Percentiles rank a stretch among this genome's conserved stretches.
These are phyloP conservation scores for Fusarium citri DNA, from an alignment of 2,329 filamentous ascomycete genomes.

Conservation along the genomic window DNA sequence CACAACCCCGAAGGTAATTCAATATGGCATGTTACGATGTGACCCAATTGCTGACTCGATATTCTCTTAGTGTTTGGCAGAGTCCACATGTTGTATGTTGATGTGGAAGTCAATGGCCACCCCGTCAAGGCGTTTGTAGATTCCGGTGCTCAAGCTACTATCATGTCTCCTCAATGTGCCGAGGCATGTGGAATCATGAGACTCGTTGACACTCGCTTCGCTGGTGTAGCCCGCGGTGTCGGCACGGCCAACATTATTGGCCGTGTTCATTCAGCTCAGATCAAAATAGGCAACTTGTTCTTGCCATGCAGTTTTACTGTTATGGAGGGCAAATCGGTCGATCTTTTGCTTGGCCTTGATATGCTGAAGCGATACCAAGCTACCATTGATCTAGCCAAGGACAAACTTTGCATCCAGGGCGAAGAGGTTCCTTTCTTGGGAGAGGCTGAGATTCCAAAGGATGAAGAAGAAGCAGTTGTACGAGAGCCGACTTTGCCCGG, in stretches of 20 bases:
- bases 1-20: slow-evolving; percentile 91
- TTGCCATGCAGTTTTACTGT: slow-evolving; percentile 97
- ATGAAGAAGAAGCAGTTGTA: slow-evolving; percentile 77
- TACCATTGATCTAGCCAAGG: slow-evolving; percentile 85
- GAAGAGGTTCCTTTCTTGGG: slow-evolving; percentile 90
- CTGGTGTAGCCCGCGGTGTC: slow-evolving; percentile 91
- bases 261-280: slow-evolving; percentile 93
- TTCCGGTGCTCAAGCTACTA: slow-evolving; percentile 96
- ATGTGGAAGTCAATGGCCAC: slow-evolving; percentile 92
- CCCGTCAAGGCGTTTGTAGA: slow-evolving; percentile 97
- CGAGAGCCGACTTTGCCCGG: slow-evolving; percentile 88
- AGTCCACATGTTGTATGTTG: slow-evolving; percentile 96
- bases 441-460: slow-evolving; percentile 93
- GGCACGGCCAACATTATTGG: slow-evolving; percentile 95
- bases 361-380: slow-evolving; percentile 98
- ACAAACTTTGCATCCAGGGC: slow-evolving; percentile 87
- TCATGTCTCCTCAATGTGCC: slow-evolving; percentile 96
- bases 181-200: slow-evolving; percentile 96
- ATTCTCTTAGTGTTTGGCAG: slow-evolving; percentile 80
- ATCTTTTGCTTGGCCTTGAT: slow-evolving; percentile 90
- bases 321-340: slow-evolving; percentile 98
- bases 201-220: slow-evolving; percentile 90
- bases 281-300: slow-evolving; percentile 89
- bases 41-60: slow-evolving; percentile 12
- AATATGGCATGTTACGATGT: neutral